Conservation (phyloP, 1,139 yeast genomes). For the Yamadazyma mexicana region DNA sequence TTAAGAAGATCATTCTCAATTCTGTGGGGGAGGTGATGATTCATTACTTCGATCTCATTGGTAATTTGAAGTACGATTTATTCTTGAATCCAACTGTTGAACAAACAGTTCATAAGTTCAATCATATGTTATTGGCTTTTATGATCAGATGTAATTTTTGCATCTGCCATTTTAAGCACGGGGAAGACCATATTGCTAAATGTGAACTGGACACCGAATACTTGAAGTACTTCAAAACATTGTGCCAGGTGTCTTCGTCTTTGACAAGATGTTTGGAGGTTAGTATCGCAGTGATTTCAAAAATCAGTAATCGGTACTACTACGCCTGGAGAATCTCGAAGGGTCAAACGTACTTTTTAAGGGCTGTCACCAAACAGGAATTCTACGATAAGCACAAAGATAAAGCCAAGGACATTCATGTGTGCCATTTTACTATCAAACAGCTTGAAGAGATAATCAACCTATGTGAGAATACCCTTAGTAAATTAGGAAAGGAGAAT, state of each 20-base stretch:
- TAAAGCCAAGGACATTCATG: slow-evolving; percentile 11
- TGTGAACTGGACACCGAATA: slow-evolving; percentile 20
- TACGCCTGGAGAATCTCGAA: slow-evolving; percentile 54
- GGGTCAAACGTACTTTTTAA: slow-evolving; percentile 36
- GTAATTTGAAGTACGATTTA: slow-evolving; percentile 38
- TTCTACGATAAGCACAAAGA: slow-evolving; percentile 29
- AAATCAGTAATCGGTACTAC: slow-evolving; percentile 45
- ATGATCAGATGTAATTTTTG: slow-evolving; percentile 29
- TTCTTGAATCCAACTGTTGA: slow-evolving; percentile 43
- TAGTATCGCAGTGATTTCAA: slow-evolving; percentile 34
- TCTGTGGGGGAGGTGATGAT: slow-evolving; percentile 40
- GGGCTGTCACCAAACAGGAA: slow-evolving; percentile 26
- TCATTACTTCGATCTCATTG: slow-evolving; percentile 33
- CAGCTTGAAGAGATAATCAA: slow-evolving; percentile 30
- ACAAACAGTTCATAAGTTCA: slow-evolving; percentile 38
- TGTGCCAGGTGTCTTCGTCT: slow-evolving; percentile 31
- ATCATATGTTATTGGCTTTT: slow-evolving; percentile 33
- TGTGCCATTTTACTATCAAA: slow-evolving; percentile 17
- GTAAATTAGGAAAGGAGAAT: slow-evolving; percentile 19
- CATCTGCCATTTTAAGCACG: slow-evolving; percentile 18
- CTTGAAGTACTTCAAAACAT: slow-evolving; percentile 19
- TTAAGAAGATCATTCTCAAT: slow-evolving; percentile 34
- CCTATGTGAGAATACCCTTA: slow-evolving; percentile 27
- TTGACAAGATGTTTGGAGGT: slow-evolving; percentile 38
- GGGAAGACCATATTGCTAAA: slow-evolving; percentile 19